Conservation (phyloP, 768 basidiomycete genomes). For the Mycena galopus region DNA sequence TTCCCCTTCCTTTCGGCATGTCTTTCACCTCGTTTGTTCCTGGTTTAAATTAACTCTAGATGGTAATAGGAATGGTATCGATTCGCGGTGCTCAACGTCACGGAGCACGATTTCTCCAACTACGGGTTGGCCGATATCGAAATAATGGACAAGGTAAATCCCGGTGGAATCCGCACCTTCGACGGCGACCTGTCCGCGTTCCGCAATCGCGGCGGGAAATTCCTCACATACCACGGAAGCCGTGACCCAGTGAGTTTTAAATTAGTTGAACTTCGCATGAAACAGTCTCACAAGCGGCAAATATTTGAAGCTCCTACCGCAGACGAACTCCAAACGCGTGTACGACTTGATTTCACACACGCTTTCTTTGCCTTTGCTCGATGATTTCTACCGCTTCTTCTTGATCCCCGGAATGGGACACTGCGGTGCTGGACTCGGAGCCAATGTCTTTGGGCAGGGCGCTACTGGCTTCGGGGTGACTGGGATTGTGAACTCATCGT, state of each 20-base stretch:
- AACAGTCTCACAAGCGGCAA: too few species aligned
- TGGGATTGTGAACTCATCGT: not conserved
- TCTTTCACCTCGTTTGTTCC: too few species aligned
- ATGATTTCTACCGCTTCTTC: constrained; percentile 43
- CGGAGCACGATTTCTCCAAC: constrained; percentile 4
- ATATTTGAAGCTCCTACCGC: too few species aligned
- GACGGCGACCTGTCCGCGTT: constrained; percentile 37
- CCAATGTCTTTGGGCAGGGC: not conserved
- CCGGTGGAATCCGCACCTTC: constrained; percentile 32
- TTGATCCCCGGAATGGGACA: constrained; percentile 43
- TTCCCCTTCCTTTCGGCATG: not conserved
- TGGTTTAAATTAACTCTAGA: not conserved
- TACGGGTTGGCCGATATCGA: constrained; percentile 3
- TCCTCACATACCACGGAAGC: constrained; percentile 39
- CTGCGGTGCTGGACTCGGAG: constrained; percentile 34
- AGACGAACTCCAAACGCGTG: constrained; percentile 26
- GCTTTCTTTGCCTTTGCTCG: constrained; percentile 23
- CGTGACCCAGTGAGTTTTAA: constrained; percentile 4
- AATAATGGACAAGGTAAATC: constrained; percentile 13
- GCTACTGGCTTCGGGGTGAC: constrained; percentile 26
- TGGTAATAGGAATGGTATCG: constrained; percentile 17
- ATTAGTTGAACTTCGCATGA: too few species aligned
- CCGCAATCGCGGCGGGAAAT: constrained; percentile 40
- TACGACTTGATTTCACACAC: constrained; percentile 34
- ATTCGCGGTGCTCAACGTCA: constrained; percentile 25